phyloP scores from a whole-genome alignment of 148 eudicot species.

The Chenopodium suecicum region DNA sequence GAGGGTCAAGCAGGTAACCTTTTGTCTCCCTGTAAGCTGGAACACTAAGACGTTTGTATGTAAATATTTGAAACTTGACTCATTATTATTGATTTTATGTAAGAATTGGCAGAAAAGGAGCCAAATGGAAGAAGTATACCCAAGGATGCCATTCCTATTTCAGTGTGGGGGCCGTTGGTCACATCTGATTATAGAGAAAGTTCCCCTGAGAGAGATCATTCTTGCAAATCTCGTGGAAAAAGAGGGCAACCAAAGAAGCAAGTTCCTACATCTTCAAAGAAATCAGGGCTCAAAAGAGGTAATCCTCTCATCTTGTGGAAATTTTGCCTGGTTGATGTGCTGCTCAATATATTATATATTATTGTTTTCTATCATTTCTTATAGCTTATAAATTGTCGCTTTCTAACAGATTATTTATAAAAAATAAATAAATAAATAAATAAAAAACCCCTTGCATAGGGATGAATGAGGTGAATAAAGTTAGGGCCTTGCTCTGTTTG shows the following conservation, averaged over 20 bases:
- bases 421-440: no score
- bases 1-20: neutral
- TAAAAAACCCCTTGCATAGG: no score
- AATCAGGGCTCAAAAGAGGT: slow-evolving; percentile 10
- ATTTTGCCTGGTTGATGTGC: neutral
- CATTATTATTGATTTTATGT: neutral
- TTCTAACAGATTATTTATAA: no score
- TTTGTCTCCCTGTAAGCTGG: neutral
- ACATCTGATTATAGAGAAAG: neutral
- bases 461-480: no score
- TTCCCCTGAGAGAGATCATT: neutral
- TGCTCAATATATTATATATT: neutral
- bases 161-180: neutral
- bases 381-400: neutral
- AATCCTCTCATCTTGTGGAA: neutral
- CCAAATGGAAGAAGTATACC: neutral
- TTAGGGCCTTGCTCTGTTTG: no score
- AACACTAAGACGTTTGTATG: neutral
- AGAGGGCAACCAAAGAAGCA: slow-evolving; percentile 12
- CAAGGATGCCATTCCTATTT: neutral
- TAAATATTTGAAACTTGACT: neutral
- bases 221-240: slow-evolving; percentile 8
- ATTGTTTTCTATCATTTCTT: neutral
- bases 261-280: slow-evolving; percentile 11
- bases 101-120: slow-evolving; percentile 1